Percentiles rank a stretch among this genome's conserved stretches.
These are phyloP conservation scores for Leccinum truebloodii DNA, from an alignment of 768 basidiomycete genomes.

Conservation along the genomic window DNA sequence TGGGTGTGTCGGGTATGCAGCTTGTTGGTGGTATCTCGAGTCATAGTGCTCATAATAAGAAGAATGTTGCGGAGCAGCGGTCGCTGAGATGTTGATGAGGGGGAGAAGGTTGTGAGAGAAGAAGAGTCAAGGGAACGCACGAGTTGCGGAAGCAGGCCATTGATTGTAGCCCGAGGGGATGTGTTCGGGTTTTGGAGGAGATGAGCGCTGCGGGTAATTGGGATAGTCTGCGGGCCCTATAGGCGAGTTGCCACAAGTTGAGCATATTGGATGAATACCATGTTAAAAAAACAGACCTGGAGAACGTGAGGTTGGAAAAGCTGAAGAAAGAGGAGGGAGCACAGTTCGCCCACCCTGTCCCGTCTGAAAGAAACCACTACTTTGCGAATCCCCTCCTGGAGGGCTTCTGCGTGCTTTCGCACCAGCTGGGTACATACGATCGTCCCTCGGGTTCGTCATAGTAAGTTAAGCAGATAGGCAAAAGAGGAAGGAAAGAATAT, in stretches of 20 bases:
- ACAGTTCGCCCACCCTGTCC: slow-evolving; percentile 89
- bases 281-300: slow-evolving; percentile 75
- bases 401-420: slow-evolving; percentile 63
- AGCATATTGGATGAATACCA: slow-evolving; percentile 55
- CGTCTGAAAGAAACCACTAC: slow-evolving; percentile 67
- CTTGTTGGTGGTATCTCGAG: slow-evolving; percentile 42
- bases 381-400: slow-evolving; percentile 62
- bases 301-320: slow-evolving; percentile 87
- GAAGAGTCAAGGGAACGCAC: slow-evolving; percentile 33
- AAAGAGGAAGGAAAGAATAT: slow-evolving; percentile 49
- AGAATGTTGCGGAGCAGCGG: slow-evolving; percentile 49
- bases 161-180: slow-evolving; percentile 50
- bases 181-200: slow-evolving; percentile 60
- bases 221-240: slow-evolving; percentile 61
- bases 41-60: slow-evolving; percentile 59
- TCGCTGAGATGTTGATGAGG: slow-evolving; percentile 13
- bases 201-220: slow-evolving; percentile 65
- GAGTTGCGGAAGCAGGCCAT: slow-evolving; percentile 36
- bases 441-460: slow-evolving; percentile 74
- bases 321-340: slow-evolving; percentile 82
- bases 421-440: slow-evolving; percentile 67
- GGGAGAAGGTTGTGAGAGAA: slow-evolving; percentile 4
- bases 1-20: slow-evolving; percentile 46
- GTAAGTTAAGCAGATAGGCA: slow-evolving; percentile 57
- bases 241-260: slow-evolving; percentile 55